Percentiles rank a stretch among this genome's conserved stretches.
These are phyloP conservation scores for Candida nonsorbophila DNA, from an alignment of 805 yeast genomes.

Conservation along the genomic window DNA sequence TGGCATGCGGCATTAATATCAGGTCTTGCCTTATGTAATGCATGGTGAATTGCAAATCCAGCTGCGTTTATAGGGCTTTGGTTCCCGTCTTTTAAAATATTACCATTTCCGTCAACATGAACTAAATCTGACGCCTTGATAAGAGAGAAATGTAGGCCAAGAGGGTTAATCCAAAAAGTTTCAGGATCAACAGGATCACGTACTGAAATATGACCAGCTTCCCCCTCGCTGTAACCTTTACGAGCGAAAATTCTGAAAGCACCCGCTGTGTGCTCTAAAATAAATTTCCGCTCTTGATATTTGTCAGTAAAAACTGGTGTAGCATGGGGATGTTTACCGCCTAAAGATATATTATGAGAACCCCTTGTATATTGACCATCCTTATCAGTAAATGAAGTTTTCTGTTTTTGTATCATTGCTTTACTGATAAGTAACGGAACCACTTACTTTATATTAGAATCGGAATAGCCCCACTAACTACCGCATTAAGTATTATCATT, in stretches of 20 bases:
- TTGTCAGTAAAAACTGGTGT: constrained; percentile 50
- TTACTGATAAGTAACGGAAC: no score
- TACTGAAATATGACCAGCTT: constrained; percentile 81
- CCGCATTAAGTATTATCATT: no score
- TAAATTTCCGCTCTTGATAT: constrained; percentile 46
- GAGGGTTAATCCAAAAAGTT: constrained; percentile 84
- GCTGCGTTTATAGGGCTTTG: constrained; percentile 36
- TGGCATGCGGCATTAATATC: constrained; percentile 38
- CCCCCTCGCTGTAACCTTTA: constrained; percentile 68
- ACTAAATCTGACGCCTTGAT: constrained; percentile 35
- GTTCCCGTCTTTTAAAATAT: constrained; percentile 32
- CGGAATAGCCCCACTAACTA: no score
- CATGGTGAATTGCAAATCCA: constrained; percentile 36
- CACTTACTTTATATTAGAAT: no score
- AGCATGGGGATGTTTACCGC: constrained; percentile 45
- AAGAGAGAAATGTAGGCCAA: constrained; percentile 63
- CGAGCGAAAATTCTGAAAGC: constrained; percentile 80
- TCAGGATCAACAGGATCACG: constrained; percentile 74
- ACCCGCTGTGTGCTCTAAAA: constrained; percentile 73
- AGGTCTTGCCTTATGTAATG: constrained; percentile 32
- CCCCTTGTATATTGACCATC: constrained; percentile 49
- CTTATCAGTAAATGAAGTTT: no score
- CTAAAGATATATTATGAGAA: constrained; percentile 56
- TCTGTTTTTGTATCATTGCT: no score
- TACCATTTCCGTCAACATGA: constrained; percentile 31